Conservation (phyloP, 306 rosid genomes). For the Medicago ruthenica region DNA sequence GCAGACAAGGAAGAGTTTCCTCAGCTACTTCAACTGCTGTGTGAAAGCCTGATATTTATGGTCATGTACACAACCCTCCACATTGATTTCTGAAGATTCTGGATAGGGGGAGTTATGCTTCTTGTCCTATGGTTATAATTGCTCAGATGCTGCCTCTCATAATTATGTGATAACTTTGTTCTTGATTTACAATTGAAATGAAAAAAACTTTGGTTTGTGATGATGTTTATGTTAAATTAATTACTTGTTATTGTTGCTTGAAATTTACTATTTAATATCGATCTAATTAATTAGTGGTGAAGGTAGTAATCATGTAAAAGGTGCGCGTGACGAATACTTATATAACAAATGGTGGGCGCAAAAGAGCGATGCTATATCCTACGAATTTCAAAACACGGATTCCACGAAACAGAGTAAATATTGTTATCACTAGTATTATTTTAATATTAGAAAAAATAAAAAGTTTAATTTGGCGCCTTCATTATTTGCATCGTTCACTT, state of each 20-base stretch:
- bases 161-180: constrained; percentile 22
- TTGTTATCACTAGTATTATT: no score
- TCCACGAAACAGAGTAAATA: no score
- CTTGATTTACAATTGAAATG: neutral
- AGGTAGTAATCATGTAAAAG: no score
- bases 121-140: constrained; percentile 26
- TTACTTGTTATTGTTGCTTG: neutral
- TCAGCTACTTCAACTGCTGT: constrained; percentile 94
- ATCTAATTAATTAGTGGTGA: constrained; percentile 14
- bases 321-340: no score
- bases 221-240: neutral
- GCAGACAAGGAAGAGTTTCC: constrained; percentile 76
- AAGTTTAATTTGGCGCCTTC: no score
- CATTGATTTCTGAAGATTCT: constrained; percentile 35
- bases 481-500: no score
- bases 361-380: no score
- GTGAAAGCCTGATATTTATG: constrained; percentile 58
- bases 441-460: no score
- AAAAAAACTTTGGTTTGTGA: constrained; percentile 26
- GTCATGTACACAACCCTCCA: constrained; percentile 18
- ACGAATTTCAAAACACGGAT: no score
- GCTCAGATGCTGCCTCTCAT: constrained; percentile 15
- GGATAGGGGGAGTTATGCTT: constrained; percentile 29
- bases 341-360: no score
- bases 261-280: constrained; percentile 9